phyloP scores from a whole-genome alignment of 257 asterid genomes.

The Ballota nigra region DNA sequence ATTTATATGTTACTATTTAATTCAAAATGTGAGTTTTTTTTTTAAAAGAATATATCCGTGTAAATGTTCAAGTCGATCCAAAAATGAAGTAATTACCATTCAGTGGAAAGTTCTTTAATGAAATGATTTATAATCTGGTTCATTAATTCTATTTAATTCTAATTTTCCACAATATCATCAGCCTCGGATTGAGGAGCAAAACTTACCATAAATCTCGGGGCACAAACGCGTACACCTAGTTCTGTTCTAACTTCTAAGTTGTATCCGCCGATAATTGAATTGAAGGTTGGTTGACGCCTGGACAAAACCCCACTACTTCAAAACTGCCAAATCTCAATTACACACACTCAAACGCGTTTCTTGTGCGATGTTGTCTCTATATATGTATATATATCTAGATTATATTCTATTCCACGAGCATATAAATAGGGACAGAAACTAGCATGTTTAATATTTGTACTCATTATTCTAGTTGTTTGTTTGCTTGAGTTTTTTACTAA shows the following conservation, averaged over 20 bases:
- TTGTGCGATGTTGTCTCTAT: slow-evolving; percentile 13
- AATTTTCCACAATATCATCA: not conserved
- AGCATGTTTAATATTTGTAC: slow-evolving; percentile 11
- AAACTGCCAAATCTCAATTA: slow-evolving; percentile 1
- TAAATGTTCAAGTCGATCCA: too few species aligned
- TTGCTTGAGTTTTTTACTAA: slow-evolving; percentile 14
- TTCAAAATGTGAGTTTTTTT: too few species aligned
- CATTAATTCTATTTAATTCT: too few species aligned
- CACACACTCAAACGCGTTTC: slow-evolving; percentile 33
- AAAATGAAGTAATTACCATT: too few species aligned
- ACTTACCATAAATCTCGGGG: not conserved
- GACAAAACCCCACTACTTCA: slow-evolving; percentile 11
- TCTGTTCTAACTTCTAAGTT: too few species aligned
- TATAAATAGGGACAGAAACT: not conserved
- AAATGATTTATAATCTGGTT: too few species aligned
- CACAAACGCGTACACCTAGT: not conserved
- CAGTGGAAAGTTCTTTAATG: too few species aligned
- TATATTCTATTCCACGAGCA: not conserved
- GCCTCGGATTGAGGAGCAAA: not conserved
- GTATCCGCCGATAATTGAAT: slow-evolving; percentile 1
- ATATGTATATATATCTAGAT: not conserved
- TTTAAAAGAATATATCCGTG: too few species aligned
- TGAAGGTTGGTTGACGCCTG: slow-evolving; percentile 14
- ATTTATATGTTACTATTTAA: too few species aligned
- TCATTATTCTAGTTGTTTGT: slow-evolving; percentile 13